These are phyloP conservation scores for Dioscorea dumetorum DNA, from an alignment of 106 monocot species.

Conservation along the genomic window DNA sequence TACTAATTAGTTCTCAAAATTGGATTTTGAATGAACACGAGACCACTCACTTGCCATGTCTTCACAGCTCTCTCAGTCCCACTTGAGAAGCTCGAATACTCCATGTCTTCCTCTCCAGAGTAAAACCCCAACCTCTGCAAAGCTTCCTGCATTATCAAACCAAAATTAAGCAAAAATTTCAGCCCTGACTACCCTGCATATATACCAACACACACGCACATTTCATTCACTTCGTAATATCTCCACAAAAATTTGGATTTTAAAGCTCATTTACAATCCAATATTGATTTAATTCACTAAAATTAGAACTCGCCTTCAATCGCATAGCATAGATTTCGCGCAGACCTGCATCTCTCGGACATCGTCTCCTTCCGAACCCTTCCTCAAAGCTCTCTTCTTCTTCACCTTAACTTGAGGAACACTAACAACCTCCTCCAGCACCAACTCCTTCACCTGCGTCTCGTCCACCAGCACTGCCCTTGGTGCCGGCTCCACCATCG, in stretches of 20 bases:
- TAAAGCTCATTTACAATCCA: no score
- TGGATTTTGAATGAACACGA: neutral
- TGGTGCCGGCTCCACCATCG: constrained; percentile 8
- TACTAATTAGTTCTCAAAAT: neutral
- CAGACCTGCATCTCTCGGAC: constrained; percentile 88
- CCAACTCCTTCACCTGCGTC: constrained; percentile 60
- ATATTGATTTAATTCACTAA: neutral
- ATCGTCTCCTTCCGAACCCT: constrained; percentile 80
- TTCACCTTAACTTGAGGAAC: constrained; percentile 13
- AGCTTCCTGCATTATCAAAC: constrained; percentile 60
- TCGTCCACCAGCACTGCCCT: constrained; percentile 37
- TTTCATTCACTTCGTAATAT: no score
- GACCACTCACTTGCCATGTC: constrained; percentile 83
- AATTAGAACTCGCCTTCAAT: constrained; percentile 1
- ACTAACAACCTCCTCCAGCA: constrained; percentile 36
- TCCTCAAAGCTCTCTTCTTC: constrained; percentile 39
- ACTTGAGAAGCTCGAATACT: constrained; percentile 66
- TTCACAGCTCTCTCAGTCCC: constrained; percentile 96
- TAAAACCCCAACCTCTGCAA: constrained; percentile 84
- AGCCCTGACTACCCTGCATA: no score
- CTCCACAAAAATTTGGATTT: no score
- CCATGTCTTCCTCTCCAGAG: constrained; percentile 96
- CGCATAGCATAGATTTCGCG: neutral
- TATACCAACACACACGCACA: no score
- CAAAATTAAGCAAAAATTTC: no score